Evolutionary conservation across 2,329 filamentous ascomycete species (phyloP).

Genomic region (Bipolaris sorokiniana): DNA sequence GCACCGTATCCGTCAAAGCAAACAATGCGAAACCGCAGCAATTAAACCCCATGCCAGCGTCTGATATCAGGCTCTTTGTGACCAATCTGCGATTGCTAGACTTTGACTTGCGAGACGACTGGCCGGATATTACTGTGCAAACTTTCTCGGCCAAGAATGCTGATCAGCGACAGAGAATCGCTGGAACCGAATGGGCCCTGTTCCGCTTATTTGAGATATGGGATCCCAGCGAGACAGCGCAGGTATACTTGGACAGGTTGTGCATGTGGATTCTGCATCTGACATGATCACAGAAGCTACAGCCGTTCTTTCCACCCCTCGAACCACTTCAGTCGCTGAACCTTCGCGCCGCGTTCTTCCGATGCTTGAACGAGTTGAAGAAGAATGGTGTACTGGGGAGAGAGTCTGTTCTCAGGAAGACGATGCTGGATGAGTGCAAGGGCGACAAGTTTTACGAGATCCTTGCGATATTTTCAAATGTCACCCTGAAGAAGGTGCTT

Average conservation of each 20-base stretch:
- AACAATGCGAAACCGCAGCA: conserved; percentile 27
- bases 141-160: conserved; percentile 74
- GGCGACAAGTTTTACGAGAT: conserved; percentile 90
- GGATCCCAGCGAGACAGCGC: conserved; percentile 76
- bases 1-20: conserved; percentile 44
- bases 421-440: conserved; percentile 95
- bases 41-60: conserved; percentile 31
- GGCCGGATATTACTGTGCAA: conserved; percentile 74
- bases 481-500: conserved; percentile 75
- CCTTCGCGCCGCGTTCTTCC: conserved; percentile 81
- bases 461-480: conserved; percentile 80
- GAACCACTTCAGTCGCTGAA: conserved; percentile 92
- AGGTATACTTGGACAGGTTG: conserved; percentile 57
- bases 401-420: conserved; percentile 83
- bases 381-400: conserved; percentile 82
- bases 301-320: conserved; percentile 86
- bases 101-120: conserved; percentile 76
- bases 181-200: conserved; percentile 87
- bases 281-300: conserved; percentile 69
- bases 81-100: conserved; percentile 84
- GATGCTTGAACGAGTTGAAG: conserved; percentile 82
- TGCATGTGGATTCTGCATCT: not conserved
- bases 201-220: conserved; percentile 85
- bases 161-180: conserved; percentile 81
- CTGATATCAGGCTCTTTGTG: conserved; percentile 66